Base-by-base conservation (phyloP, 345 rosid species). In the Triadica sebifera region DNA sequence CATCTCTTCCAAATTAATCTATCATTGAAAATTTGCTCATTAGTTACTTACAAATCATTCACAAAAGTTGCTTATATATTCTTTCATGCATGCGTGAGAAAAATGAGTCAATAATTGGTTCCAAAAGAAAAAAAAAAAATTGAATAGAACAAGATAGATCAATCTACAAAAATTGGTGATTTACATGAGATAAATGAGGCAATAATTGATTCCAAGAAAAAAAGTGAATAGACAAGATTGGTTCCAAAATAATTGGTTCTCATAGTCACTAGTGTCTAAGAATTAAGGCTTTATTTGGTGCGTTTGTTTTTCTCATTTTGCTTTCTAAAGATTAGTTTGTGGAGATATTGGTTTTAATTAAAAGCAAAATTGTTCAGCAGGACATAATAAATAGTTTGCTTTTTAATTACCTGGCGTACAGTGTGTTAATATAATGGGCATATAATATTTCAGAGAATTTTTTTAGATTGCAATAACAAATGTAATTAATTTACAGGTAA, bases 171-270 rank as follows among this genome's bases (percentile, higher is more conserved):
- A 53, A 15, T 15, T 15, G n/a, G 57, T 53, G 1, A 5, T 16
- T 53, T 53, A 4, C 22, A 57, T 57, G 34, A 6, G 19, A 22
- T 6, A 57, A n/a, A 57, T 57, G 61, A 57, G 10, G 7, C 61
- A 57, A 57, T 57, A 57, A 57, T 57, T 57, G 61, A 57, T 57
- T 57, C 61, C 61, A 57, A 24, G 10, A 57, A n/a, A 11, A 57
- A 57, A 57, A 57, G 61, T 57, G 25, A 57, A 57, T 57, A 3
- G 61, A 57, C 61, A 57, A 20, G 61, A 57, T 20, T 57, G 12
- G 61, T n/a, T 57, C 34, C 34, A 57, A 4, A 57, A 22, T 57
- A 57, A 57, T 57, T n/a, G 1, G 61, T 57, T 0, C 61, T 53
- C 22, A 57, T 1, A 57, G 61, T 24, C 61, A 57, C 61, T 57